Evolutionary conservation across 345 rosid species (phyloP).

Genomic region (Hibiscus syriacus): DNA sequence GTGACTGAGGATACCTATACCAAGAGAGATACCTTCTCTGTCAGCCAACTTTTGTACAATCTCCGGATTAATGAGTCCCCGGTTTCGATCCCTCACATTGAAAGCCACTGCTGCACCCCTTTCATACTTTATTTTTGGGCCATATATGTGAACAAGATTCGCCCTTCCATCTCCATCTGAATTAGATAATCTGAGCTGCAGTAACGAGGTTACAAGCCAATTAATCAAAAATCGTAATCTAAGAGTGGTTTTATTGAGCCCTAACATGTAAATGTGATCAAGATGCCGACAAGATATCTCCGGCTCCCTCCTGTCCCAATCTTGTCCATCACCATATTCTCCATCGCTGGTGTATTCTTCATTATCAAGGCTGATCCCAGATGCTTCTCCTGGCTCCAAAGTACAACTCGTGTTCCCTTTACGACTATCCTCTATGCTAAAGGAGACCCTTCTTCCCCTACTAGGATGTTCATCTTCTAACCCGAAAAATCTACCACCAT

Average conservation of each 20-base stretch:
- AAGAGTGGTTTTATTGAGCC: conserved; percentile 78
- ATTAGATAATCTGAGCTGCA: conserved; percentile 66
- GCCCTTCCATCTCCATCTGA: conserved; percentile 48
- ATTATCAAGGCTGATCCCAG: conserved; percentile 54
- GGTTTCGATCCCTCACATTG: conserved; percentile 63
- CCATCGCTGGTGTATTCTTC: conserved; percentile 73
- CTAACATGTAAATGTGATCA: too few relatives aligned
- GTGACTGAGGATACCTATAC: conserved; percentile 87
- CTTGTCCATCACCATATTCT: conserved; percentile 63
- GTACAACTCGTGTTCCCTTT: conserved; percentile 34
- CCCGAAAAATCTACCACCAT: too few relatives aligned
- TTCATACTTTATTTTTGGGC: conserved; percentile 95
- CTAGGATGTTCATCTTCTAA: too few relatives aligned
- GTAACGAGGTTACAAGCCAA: conserved; percentile 95
- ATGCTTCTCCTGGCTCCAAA: conserved; percentile 57
- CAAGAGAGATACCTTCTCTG: conserved; percentile 81
- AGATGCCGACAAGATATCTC: conserved; percentile 76
- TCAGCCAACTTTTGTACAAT: conserved; percentile 88
- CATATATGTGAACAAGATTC: conserved; percentile 82
- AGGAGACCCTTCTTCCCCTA: conserved; percentile 94
- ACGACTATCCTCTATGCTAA: conserved; percentile 66
- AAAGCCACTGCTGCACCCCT: conserved; percentile 96
- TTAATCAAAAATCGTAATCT: conserved; percentile 77
- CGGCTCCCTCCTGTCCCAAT: conserved; percentile 81
- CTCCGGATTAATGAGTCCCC: conserved; percentile 83